Conservation (phyloP, 805 yeast genomes). For the Blastobotrys terrestris region DNA sequence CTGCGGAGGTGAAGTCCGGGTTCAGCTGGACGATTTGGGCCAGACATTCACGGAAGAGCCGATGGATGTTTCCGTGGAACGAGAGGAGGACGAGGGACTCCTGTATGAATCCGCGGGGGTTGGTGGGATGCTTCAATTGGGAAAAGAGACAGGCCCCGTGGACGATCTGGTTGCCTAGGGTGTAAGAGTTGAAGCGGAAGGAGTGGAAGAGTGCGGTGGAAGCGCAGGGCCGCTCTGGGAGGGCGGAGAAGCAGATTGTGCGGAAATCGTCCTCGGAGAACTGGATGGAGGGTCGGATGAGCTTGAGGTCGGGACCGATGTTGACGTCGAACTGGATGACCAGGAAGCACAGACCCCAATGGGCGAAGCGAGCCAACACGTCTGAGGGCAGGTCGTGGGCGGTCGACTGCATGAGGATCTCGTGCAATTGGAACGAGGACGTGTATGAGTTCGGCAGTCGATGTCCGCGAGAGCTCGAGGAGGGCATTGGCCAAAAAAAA, state of each 20-base stretch:
- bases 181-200: slow-evolving; percentile 12
- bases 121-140: slow-evolving; percentile 14
- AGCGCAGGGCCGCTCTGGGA: slow-evolving; percentile 20
- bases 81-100: slow-evolving; percentile 23
- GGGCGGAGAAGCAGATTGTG: slow-evolving; percentile 23
- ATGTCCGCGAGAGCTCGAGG: not conserved
- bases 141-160: slow-evolving; percentile 21
- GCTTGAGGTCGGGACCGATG: slow-evolving; percentile 19
- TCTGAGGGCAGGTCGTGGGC: slow-evolving; percentile 8
- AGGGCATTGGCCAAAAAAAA: not conserved
- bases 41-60: slow-evolving; percentile 19
- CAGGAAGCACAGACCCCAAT: slow-evolving; percentile 6
- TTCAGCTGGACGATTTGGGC: slow-evolving; percentile 10
- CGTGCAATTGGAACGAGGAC: slow-evolving; percentile 40
- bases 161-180: slow-evolving; percentile 6
- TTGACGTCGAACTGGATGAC: slow-evolving; percentile 5
- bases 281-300: slow-evolving; percentile 22
- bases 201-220: slow-evolving; percentile 12
- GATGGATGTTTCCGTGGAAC: slow-evolving; percentile 13
- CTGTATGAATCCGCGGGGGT: slow-evolving; percentile 22
- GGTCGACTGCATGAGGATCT: slow-evolving; percentile 16
- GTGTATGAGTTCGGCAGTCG: slow-evolving; percentile 36
- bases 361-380: slow-evolving; percentile 1
- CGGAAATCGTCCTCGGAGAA: slow-evolving; percentile 24
- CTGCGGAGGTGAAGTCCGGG: not conserved